A percentile compares a stretch with the other conserved stretches of the same genome.
Evolutionary conservation across 805 yeast species (phyloP).

Genomic region (Candida chilensis): DNA sequence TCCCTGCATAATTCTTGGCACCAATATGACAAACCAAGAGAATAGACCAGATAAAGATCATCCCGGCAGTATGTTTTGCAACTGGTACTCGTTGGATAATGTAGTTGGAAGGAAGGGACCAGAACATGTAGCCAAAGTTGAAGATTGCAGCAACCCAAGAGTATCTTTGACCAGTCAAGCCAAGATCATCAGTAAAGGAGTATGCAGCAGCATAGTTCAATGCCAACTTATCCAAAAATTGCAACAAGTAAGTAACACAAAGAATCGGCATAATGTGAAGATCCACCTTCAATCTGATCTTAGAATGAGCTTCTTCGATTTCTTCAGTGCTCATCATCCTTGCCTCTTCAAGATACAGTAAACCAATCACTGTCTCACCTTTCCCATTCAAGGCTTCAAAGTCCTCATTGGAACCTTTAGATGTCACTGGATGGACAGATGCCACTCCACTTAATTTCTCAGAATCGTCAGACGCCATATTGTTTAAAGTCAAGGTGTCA

Average conservation of each 20-base stretch:
- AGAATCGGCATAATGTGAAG: slow-evolving; percentile 8
- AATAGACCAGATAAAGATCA: slow-evolving; percentile 13
- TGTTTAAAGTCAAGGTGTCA: no score
- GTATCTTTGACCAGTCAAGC: slow-evolving; percentile 11
- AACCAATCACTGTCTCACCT: no score
- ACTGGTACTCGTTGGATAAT: slow-evolving; percentile 11
- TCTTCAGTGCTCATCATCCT: no score
- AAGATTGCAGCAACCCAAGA: slow-evolving; percentile 18
- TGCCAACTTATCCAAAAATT: slow-evolving; percentile 14
- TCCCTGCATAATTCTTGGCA: slow-evolving; percentile 20
- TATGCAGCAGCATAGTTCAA: slow-evolving; percentile 15
- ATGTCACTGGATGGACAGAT: no score
- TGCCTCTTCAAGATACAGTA: no score
- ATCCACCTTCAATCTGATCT: no score
- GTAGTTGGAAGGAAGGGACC: slow-evolving; percentile 12
- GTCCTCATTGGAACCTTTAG: no score
- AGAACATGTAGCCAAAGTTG: slow-evolving; percentile 13
- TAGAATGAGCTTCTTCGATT: no score
- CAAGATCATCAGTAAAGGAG: slow-evolving; percentile 11
- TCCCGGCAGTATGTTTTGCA: slow-evolving; percentile 8
- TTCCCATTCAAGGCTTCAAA: no score
- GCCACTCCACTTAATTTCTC: no score
- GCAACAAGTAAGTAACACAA: slow-evolving; percentile 15
- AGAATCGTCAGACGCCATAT: no score
- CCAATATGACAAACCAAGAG: slow-evolving; percentile 14